A percentile compares a stretch with the other conserved stretches of the same genome.
Conservation (phyloP, 129 eudicot species). For the Flaveria trinervia region DNA sequence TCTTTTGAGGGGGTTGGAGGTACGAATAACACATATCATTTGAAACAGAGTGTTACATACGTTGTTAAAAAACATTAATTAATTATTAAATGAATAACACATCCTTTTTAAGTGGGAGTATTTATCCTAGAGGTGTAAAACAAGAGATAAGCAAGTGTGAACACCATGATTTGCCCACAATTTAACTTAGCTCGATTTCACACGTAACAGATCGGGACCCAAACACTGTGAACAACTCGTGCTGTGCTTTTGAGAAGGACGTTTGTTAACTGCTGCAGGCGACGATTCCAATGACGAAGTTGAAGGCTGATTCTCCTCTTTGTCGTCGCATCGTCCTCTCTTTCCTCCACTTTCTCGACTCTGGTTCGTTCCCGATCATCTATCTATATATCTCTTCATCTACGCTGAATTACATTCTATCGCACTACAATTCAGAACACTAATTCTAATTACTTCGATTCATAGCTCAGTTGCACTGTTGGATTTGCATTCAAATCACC, state of each 20-base stretch:
- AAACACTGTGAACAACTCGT: background rate
- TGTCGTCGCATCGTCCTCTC: conserved; percentile 70
- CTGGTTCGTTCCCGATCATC: conserved; percentile 43
- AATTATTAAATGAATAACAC: too few species aligned
- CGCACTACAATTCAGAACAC: too few species aligned
- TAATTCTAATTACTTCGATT: background rate
- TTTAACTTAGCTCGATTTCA: background rate
- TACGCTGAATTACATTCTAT: background rate
- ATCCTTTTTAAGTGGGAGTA: too few species aligned
- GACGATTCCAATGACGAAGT: conserved; percentile 46
- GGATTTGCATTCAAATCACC: background rate
- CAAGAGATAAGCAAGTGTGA: too few species aligned
- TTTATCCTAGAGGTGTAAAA: too few species aligned
- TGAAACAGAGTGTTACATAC: too few species aligned
- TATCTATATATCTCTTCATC: background rate
- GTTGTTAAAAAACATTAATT: too few species aligned
- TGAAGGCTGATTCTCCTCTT: conserved; percentile 74
- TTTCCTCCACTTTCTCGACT: conserved; percentile 64
- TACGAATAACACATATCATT: too few species aligned
- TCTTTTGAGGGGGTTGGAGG: too few species aligned
- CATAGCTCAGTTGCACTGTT: background rate
- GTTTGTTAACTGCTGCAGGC: conserved; percentile 4
- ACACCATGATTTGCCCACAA: background rate
- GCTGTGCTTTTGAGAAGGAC: background rate
- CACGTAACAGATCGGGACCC: background rate